Evolutionary conservation across 2,329 filamentous ascomycete genomes (phyloP), one percentile per base, ranked within the genome.

Genomic region (Cladosporium sp.): DNA sequence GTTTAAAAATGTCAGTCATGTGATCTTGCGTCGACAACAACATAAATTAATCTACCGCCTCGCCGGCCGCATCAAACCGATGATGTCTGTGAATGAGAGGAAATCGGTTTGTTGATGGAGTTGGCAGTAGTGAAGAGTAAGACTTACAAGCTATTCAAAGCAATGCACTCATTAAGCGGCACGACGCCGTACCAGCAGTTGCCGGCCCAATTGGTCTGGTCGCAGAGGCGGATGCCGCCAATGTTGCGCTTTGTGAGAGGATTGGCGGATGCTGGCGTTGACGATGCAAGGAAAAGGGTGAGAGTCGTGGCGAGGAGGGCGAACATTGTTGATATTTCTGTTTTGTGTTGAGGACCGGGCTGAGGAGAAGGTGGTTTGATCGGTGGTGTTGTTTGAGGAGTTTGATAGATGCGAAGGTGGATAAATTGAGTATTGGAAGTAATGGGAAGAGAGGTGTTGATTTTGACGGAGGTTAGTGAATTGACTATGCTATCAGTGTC

Each of bases 181-280:
- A 69, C 72, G 23, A 68, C 65, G 25, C 69, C 66, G 18, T 70
- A 67, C 30, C 59, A 54, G 61, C 70, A 72, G 56, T 69, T 53
- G 54, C 72, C 72, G 32, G 48, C 74, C 23, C 77, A 72, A n/a
- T 69, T 59, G 6, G 64, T 64, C n/a, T 67, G 66, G 18, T 69
- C 69, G 66, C 70, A 72, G 48, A 67, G 53, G 69, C 76, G n/a
- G 3, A 78, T 77, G 63, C 80, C 63, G 56, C 63, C 78, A 23
- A 79, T 75, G 21, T 65, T 59, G 16, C 61, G 61, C 46, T 58
- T 64, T 8, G 2, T 6, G 3, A 58, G 34, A 26, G 63, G 43
- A 30, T n/a, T n/a, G 28, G 63, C 49, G 11, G 36, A 16, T 13
- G 49, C 39, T 54, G 34, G 18, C 8, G 43, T 61, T 28, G n/a